Evolutionary conservation across 192 early-diverging fungal species (phyloP).

Genomic region (Phycomyces blakesleeanus): DNA sequence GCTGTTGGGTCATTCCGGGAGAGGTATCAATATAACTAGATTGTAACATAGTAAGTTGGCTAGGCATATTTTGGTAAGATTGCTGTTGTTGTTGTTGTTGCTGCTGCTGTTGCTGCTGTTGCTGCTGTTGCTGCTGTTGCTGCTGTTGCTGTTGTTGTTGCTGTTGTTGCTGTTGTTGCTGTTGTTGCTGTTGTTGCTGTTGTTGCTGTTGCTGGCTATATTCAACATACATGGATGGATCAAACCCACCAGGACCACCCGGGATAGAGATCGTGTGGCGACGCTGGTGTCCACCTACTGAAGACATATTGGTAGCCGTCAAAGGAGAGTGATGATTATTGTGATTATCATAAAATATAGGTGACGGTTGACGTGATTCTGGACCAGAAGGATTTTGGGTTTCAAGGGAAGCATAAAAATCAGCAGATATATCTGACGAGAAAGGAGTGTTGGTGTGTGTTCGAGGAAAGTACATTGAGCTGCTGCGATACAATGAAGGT

Average conservation of each 20-base stretch:
- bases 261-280: background rate
- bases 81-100: background rate
- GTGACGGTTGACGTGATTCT: no score
- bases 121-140: constrained; percentile 1
- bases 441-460: no score
- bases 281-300: background rate
- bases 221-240: background rate
- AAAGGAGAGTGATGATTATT: background rate
- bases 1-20: no score
- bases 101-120: background rate
- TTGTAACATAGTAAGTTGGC: no score
- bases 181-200: background rate
- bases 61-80: background rate
- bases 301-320: no score
- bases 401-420: no score
- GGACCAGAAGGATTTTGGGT: no score
- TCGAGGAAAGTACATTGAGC: background rate
- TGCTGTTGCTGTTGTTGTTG: background rate
- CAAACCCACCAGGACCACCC: background rate
- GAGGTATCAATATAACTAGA: no score
- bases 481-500: background rate
- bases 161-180: background rate
- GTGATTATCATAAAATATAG: background rate
- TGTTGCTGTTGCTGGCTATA: background rate
- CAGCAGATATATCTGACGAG: no score